Evolutionary conservation across 164 flowering plant species (phyloP).

Genomic region (Liriodendron chinense): DNA sequence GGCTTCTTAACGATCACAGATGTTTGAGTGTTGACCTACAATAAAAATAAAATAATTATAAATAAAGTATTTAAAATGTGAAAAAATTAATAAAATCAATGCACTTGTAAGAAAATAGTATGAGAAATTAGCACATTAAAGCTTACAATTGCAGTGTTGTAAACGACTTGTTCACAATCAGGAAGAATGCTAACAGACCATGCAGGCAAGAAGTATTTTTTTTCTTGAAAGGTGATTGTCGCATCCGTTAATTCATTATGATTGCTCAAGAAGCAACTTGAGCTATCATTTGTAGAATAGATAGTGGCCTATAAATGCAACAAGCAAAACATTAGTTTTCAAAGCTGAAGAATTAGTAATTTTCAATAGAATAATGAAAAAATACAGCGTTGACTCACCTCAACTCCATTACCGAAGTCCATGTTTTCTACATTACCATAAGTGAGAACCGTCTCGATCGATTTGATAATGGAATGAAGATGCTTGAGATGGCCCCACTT

Average conservation of each 20-base stretch:
- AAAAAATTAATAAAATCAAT: neutral
- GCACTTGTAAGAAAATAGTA: neutral
- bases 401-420: constrained; percentile 1
- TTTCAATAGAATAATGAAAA: neutral
- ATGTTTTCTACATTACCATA: constrained; percentile 11
- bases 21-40: constrained; percentile 37
- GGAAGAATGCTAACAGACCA: constrained; percentile 74
- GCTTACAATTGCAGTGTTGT: constrained; percentile 67
- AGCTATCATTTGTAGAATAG: constrained; percentile 9
- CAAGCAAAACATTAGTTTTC: neutral
- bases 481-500: constrained; percentile 46
- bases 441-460: constrained; percentile 31
- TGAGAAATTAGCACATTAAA: neutral
- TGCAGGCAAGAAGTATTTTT: constrained; percentile 42
- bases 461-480: constrained; percentile 26
- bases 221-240: constrained; percentile 24
- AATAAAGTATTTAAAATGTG: neutral
- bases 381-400: neutral
- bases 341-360: neutral
- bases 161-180: constrained; percentile 45
- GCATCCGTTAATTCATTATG: constrained; percentile 28
- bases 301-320: constrained; percentile 1
- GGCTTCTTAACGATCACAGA: constrained; percentile 37
- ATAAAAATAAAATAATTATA: neutral
- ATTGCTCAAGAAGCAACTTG: constrained; percentile 56